phyloP scores from a whole-genome alignment of 2,329 filamentous ascomycete species.

The Fusarium verrucosum region DNA sequence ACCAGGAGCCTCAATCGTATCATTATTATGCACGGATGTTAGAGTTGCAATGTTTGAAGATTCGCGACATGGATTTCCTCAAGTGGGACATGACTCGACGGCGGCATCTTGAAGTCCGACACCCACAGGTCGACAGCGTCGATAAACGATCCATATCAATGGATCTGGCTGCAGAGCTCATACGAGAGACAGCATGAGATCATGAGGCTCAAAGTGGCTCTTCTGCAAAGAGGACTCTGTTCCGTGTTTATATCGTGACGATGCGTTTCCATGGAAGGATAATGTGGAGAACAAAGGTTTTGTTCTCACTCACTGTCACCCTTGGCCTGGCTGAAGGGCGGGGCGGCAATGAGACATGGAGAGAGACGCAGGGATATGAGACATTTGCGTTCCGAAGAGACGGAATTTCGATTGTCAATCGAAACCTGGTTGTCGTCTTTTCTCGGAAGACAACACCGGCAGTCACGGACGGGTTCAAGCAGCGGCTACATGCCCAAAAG shows the following conservation, averaged over 20 bases:
- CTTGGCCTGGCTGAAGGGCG: not conserved
- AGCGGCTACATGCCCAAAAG: slow-evolving; percentile 16
- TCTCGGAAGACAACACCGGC: slow-evolving; percentile 1
- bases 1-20: not conserved
- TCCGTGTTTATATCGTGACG: slow-evolving; percentile 25
- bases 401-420: not conserved
- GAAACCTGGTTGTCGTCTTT: slow-evolving; percentile 6
- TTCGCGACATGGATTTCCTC: slow-evolving; percentile 6
- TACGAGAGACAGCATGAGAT: slow-evolving; percentile 14
- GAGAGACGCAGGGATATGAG: slow-evolving; percentile 8
- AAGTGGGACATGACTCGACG: slow-evolving; percentile 5
- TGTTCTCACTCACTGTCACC: slow-evolving; percentile 2
- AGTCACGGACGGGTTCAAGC: not conserved
- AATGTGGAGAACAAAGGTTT: slow-evolving; percentile 16
- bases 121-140: not conserved
- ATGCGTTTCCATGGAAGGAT: slow-evolving; percentile 5
- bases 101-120: not conserved
- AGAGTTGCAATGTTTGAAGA: slow-evolving; percentile 10
- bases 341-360: slow-evolving; percentile 13
- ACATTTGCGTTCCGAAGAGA: slow-evolving; percentile 23
- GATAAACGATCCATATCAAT: slow-evolving; percentile 5
- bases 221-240: not conserved
- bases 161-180: slow-evolving; percentile 9
- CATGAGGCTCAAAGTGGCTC: slow-evolving; percentile 24
- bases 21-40: not conserved